A percentile compares a stretch with the other conserved stretches of the same genome.
These are phyloP conservation scores for Aulographum hederae DNA, from an alignment of 2,329 filamentous ascomycete species.

Conservation along the genomic window DNA sequence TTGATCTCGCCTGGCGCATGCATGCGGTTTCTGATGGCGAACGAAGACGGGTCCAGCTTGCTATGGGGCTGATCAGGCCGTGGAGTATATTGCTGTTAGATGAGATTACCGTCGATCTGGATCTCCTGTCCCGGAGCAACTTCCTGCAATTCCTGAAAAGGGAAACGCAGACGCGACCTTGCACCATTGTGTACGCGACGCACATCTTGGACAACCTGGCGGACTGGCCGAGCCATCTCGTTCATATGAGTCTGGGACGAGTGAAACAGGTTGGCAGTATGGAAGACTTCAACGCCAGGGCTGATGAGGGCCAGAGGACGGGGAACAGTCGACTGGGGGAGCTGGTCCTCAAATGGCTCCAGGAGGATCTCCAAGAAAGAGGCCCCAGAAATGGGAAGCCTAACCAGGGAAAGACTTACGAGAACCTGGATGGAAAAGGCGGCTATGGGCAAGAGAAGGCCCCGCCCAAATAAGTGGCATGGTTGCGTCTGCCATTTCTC, in stretches of 20 bases:
- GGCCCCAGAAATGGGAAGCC: constrained; percentile 51
- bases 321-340: constrained; percentile 78
- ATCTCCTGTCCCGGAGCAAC: constrained; percentile 66
- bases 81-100: constrained; percentile 86
- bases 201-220: constrained; percentile 93
- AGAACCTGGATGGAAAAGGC: constrained; percentile 37
- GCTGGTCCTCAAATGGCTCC: constrained; percentile 75
- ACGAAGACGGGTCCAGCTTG: constrained; percentile 75
- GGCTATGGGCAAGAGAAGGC: constrained; percentile 46
- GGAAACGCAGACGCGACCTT: constrained; percentile 67
- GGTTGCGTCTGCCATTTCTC: too few relatives aligned
- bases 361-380: constrained; percentile 57
- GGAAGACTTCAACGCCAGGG: constrained; percentile 43
- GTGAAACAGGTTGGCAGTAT: constrained; percentile 75
- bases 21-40: constrained; percentile 91
- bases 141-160: constrained; percentile 73
- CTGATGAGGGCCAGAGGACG: constrained; percentile 26
- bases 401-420: constrained; percentile 48
- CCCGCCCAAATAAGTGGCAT: too few relatives aligned
- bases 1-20: constrained; percentile 87
- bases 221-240: constrained; percentile 85
- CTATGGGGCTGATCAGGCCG: constrained; percentile 83
- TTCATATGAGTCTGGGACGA: constrained; percentile 81
- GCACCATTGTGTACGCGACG: constrained; percentile 92
- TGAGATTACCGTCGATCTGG: constrained; percentile 92